Base-by-base conservation (phyloP, 371 early-diverging fungal species). In the Haplosporangium sp. region DNA sequence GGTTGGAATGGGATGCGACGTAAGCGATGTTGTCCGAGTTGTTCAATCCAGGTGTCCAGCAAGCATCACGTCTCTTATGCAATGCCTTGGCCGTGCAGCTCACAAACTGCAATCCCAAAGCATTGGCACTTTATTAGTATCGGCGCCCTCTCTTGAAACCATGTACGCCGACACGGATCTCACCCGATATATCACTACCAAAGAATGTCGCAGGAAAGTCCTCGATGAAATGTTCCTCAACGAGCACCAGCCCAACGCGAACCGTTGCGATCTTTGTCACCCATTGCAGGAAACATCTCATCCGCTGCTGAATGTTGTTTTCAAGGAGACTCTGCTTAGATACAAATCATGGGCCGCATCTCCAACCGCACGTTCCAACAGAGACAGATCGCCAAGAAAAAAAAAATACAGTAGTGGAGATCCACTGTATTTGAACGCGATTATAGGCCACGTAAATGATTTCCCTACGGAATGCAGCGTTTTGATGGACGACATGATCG, bases 1-100 rank as follows among this genome's bases (percentile, higher is more conserved):
- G 13, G 66, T 63, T n/a, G 73, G 73, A 0, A 58, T 66, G 67
- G 73, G 73, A 5, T 66, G 67, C 16, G 66, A 73, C 43, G 52
- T 62, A 46, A 61, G 46, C 48, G 62, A 73, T 42, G 46, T 73
- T 23, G 46, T 52, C 0, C 62, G 66, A 12, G 63, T 73, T 6
- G 67, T 73, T 18, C 73, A 73, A 38, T 73, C 43, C 57, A 48
- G 59, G 5, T 38, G n/a, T 42, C 73, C 62, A 1, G 9, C 36
- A 5, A 58, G 18, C 47, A 46, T 66, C 13, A 37, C 58, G 1
- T 18, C 47, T 3, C 62, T 66, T 16, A 29, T 73, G 9, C 65
- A 60, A 29, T 40, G 65, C 23, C 57, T 71, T 38, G 65, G 65
- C 20, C 59, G 65, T 36, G 72, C 72, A 7, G 65, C 65, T 14